These are phyloP conservation scores for Fusarium continuum DNA, from an alignment of 2,329 filamentous ascomycete genomes.

Conservation along the genomic window DNA sequence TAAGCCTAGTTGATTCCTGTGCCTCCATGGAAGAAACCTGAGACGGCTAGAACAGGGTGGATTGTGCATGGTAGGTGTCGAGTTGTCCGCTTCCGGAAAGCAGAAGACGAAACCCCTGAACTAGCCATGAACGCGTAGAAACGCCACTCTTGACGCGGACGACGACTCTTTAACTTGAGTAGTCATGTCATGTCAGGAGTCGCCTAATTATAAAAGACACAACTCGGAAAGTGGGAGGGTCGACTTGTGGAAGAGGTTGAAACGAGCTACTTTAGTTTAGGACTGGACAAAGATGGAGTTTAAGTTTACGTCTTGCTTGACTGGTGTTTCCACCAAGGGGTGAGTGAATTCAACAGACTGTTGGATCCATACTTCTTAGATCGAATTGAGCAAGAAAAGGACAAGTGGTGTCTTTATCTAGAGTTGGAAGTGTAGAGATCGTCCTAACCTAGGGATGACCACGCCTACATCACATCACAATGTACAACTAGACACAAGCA, in stretches of 20 bases:
- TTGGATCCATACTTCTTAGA: too few species aligned
- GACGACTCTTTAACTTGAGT: background rate
- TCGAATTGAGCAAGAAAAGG: too few species aligned
- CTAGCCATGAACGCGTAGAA: background rate
- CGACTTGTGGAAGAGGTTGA: background rate
- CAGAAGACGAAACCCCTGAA: background rate
- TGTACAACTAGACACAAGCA: too few species aligned
- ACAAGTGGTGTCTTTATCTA: too few species aligned
- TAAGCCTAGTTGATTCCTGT: background rate
- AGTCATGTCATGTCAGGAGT: background rate
- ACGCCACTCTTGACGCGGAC: conserved; percentile 1
- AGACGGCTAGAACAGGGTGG: background rate
- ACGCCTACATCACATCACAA: too few species aligned
- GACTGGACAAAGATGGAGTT: background rate
- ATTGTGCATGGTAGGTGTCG: background rate
- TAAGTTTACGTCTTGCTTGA: background rate
- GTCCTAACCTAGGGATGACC: too few species aligned
- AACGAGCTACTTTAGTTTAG: background rate
- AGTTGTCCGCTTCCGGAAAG: background rate
- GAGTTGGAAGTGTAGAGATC: too few species aligned
- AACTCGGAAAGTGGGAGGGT: background rate
- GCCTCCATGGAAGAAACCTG: background rate
- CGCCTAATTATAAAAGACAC: too few species aligned
- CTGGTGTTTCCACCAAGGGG: background rate
- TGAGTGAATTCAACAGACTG: too few species aligned